Evolutionary conservation across 2,329 filamentous ascomycete genomes (phyloP).

Genomic region (Cercospora beticola): DNA sequence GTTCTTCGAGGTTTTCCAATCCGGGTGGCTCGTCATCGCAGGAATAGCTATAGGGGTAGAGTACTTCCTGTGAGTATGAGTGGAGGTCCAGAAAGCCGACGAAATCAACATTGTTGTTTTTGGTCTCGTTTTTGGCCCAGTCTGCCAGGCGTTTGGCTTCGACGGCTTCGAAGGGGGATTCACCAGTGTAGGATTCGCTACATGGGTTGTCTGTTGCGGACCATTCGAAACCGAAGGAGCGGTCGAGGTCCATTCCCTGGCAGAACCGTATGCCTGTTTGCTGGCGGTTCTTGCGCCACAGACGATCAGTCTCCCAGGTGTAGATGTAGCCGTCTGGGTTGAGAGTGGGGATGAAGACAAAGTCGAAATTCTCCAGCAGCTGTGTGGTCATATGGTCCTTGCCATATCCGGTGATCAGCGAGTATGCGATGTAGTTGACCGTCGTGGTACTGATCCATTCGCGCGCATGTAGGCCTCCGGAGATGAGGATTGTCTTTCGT

Average conservation of each 20-base stretch:
- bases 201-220: slow-evolving; percentile 77
- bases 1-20: slow-evolving; percentile 86
- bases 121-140: slow-evolving; percentile 80
- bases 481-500: slow-evolving; percentile 76
- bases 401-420: slow-evolving; percentile 78
- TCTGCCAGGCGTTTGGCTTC: slow-evolving; percentile 73
- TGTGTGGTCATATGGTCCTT: slow-evolving; percentile 69
- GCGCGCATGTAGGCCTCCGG: slow-evolving; percentile 84
- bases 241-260: slow-evolving; percentile 83
- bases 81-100: slow-evolving; percentile 88
- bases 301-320: slow-evolving; percentile 83
- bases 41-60: slow-evolving; percentile 88
- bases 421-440: slow-evolving; percentile 87
- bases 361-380: slow-evolving; percentile 79
- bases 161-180: slow-evolving; percentile 75
- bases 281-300: slow-evolving; percentile 95
- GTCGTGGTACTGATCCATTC: slow-evolving; percentile 97
- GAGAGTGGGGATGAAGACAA: slow-evolving; percentile 81
- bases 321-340: slow-evolving; percentile 96
- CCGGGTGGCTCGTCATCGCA: slow-evolving; percentile 77
- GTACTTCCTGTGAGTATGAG: slow-evolving; percentile 90
- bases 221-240: slow-evolving; percentile 83
- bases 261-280: slow-evolving; percentile 80
- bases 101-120: slow-evolving; percentile 69
- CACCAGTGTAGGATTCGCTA: slow-evolving; percentile 85